Conservation (phyloP, 441 rosid genomes). For the Euphorbia celastroides region DNA sequence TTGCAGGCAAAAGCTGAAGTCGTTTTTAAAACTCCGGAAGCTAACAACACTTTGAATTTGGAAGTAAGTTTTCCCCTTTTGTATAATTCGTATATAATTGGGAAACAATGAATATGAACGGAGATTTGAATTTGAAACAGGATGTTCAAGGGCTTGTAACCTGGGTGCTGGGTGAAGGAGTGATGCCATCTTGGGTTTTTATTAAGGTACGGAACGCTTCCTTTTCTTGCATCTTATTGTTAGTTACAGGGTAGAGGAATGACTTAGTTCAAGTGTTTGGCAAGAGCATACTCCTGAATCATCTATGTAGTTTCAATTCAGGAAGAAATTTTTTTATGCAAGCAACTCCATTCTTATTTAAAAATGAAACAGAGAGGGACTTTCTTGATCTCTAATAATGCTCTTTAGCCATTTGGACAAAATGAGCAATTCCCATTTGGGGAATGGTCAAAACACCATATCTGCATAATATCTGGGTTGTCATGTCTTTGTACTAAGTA, state of each 20-base stretch:
- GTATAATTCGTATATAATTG: neutral
- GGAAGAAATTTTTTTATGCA: too few species aligned
- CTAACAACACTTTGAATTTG: slow-evolving; percentile 55
- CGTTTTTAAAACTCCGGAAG: slow-evolving; percentile 56
- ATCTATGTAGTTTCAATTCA: too few species aligned
- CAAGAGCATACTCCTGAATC: too few species aligned
- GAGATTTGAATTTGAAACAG: slow-evolving; percentile 34
- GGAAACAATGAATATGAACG: slow-evolving; percentile 1
- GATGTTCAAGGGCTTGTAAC: slow-evolving; percentile 94
- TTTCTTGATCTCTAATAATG: too few species aligned
- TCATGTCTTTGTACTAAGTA: neutral
- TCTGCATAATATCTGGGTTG: neutral
- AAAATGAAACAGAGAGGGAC: too few species aligned
- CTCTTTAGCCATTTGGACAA: neutral
- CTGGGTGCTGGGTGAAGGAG: slow-evolving; percentile 93
- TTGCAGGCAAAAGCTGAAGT: slow-evolving; percentile 83
- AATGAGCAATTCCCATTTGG: neutral
- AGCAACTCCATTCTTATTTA: too few species aligned
- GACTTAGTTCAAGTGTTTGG: too few species aligned
- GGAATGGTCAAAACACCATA: neutral
- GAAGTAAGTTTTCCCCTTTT: slow-evolving; percentile 38
- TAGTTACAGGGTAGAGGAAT: too few species aligned
- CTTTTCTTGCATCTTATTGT: too few species aligned
- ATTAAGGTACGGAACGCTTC: slow-evolving; percentile 82
- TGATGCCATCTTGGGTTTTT: slow-evolving; percentile 92